phyloP scores from a whole-genome alignment of 1,139 yeast species.

The Pichia sp. region DNA sequence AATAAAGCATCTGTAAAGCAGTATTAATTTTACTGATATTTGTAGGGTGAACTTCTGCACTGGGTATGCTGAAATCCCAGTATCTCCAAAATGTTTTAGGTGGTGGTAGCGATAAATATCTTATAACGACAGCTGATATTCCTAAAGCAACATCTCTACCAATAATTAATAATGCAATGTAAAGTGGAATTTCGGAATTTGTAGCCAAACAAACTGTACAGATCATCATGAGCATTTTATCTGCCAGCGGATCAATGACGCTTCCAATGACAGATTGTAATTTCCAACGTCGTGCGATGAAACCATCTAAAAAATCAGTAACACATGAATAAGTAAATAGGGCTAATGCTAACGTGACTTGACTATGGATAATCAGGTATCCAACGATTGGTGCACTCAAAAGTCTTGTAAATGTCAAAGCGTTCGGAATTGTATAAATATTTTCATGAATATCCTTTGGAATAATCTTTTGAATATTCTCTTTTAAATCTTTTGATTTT shows the following conservation, averaged over 20 bases:
- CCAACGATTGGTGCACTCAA: constrained; percentile 80
- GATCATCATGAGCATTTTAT: constrained; percentile 81
- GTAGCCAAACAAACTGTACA: constrained; percentile 74
- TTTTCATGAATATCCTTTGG: constrained; percentile 44
- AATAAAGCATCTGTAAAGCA: constrained; percentile 82
- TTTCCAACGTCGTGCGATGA: constrained; percentile 73
- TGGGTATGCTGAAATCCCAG: constrained; percentile 74
- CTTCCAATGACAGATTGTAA: constrained; percentile 82
- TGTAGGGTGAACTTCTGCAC: constrained; percentile 90
- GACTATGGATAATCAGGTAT: constrained; percentile 58
- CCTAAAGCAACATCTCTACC: constrained; percentile 82
- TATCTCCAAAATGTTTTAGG: constrained; percentile 69
- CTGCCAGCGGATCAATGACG: constrained; percentile 92
- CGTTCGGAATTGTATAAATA: constrained; percentile 76
- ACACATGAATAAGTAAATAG: constrained; percentile 79
- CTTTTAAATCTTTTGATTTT: constrained; percentile 17
- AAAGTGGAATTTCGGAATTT: constrained; percentile 58
- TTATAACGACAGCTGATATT: constrained; percentile 63
- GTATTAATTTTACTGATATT: constrained; percentile 82
- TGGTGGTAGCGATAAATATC: constrained; percentile 67
- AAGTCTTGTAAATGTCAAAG: constrained; percentile 74
- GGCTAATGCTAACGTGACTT: constrained; percentile 57
- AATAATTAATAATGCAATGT: constrained; percentile 65
- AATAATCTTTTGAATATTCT: constrained; percentile 29
- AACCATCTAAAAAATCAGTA: constrained; percentile 91